Evolutionary conservation across 1,139 yeast species (phyloP), one percentile per base, ranked within the genome.

Genomic region (Suhomyces bolitotheri): DNA sequence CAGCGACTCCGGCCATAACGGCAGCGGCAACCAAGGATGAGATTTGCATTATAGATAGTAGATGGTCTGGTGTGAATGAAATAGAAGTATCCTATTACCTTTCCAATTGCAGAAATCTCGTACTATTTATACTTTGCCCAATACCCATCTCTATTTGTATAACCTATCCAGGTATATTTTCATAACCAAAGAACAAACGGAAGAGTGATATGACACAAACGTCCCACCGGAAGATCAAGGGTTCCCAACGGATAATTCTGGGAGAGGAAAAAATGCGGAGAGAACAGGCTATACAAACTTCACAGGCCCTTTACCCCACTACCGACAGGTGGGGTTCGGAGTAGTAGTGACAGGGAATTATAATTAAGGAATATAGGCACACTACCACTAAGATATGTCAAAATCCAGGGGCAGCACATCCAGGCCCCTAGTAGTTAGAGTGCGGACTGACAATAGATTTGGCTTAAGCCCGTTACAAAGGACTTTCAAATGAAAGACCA

Each of bases 221-320:
- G 15, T 16, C 14, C 6, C 10, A 4, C 12, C 5, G 16, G 3
- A 17, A 10, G 26, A 25, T 19, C 31, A 25, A 33, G 29, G 9
- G 36, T 33, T 33, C 30, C 25, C 11, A 33, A 33, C 36, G 20
- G 7, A 8, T 7, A 12, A 9, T 5, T 5, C 6, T 8, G 20
- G 20, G 20, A 17, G 12, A 17, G 25, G 19, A 5, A 21, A 33
- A 25, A 20, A 33, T 25, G 36, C 29, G 32, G 36, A 28, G 36
- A 33, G 6, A 17, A 4, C 19, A 19, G 16, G 17, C 23, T 16
- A 15, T 11, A 15, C 12, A 23, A 16, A 24, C 23, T 25, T 33
- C 36, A 33, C 36, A 33, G 22, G 36, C 23, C 17, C 10, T 9
- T 9, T 28, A 27, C 36, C 36, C 36, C 36, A 23, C 31, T 27